Base-by-base conservation (phyloP, 768 basidiomycete species). In the Boletus edulis region DNA sequence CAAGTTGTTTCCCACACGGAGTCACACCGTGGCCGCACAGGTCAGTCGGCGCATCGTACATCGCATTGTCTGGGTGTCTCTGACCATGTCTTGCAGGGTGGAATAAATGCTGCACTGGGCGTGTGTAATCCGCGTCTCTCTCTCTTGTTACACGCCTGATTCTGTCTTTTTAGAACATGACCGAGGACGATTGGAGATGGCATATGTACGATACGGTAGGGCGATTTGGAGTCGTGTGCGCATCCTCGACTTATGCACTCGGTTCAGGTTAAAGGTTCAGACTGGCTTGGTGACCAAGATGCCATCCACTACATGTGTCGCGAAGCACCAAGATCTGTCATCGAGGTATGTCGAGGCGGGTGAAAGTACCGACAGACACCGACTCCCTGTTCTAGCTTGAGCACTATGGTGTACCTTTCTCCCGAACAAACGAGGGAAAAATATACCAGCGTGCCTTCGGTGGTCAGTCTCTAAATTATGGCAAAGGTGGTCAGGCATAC, bases 301-400 rank as follows among this genome's bases (percentile, higher is more conserved):
- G 97, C 97, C 46, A 98, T 99, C 64, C 97, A 98, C 69, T 99
- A 98, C 78, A 99, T 99, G 97, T 97, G 94, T 73, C 81, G 94
- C 37, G 97, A 99, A 73, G 97, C 97, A 40, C 96, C 95, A 49
- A 80, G 86, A 71, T 89, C 91, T 34, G 95, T 98, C 60, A 85
- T 95, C 48, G 95, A 98, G 82, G 94, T 89, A 52, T 34, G 76
- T 45, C 14, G 9, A 17, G 55, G 22, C 22, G 39, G 17, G 32
- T 57, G 37, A 20, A 13, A 3, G 13, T 20, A 4, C 20, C 40
- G 7, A 41, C 34, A n/a, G 46, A 3, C 13, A 49, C 49, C 41
- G 18, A 56, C 46, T 35, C 14, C 51, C 43, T 7, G 34, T 46
- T 51, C 31, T 67, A 99, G 94, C 86, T 98, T 56, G 97, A 99